Percentiles rank a stretch among this genome's conserved stretches.
Evolutionary conservation across 768 basidiomycete species (phyloP).

Genomic region (Psilocybe sp.): DNA sequence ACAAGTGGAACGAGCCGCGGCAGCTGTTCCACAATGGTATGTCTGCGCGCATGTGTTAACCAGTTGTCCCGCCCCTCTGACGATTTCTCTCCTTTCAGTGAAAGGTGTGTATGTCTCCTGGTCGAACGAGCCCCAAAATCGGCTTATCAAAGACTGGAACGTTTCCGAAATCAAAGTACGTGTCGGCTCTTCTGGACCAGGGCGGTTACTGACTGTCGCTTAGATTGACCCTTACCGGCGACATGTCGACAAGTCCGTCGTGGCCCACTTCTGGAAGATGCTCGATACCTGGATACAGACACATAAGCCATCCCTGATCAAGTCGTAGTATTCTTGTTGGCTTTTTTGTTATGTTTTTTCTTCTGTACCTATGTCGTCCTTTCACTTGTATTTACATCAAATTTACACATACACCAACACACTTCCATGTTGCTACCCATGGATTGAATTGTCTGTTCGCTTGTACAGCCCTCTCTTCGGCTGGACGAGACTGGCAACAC

Average conservation of each 20-base stretch:
- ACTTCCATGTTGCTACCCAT: too few relatives aligned
- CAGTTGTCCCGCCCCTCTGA: background rate
- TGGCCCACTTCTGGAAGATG: constrained; percentile 94
- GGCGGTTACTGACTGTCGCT: background rate
- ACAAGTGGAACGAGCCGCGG: constrained; percentile 95
- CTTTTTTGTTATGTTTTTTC: background rate
- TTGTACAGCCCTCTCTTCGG: too few relatives aligned
- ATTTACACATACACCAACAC: too few relatives aligned
- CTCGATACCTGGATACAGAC: constrained; percentile 81
- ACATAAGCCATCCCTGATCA: constrained; percentile 77
- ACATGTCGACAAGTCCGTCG: constrained; percentile 91
- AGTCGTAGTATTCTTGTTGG: constrained; percentile 10
- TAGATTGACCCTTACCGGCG: constrained; percentile 89
- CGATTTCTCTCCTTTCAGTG: constrained; percentile 44
- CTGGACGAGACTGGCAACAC: too few relatives aligned
- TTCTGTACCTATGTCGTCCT: background rate
- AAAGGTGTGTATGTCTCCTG: constrained; percentile 96
- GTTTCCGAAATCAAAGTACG: constrained; percentile 89
- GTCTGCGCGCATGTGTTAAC: constrained; percentile 10
- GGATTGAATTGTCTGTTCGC: too few relatives aligned
- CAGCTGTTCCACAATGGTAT: constrained; percentile 91
- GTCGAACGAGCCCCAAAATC: constrained; percentile 87
- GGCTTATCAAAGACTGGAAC: constrained; percentile 94
- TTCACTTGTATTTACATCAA: background rate
- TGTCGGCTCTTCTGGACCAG: background rate